Evolutionary conservation across 495 filamentous ascomycete genomes (phyloP).

Genomic region (Lophium mytilinum): DNA sequence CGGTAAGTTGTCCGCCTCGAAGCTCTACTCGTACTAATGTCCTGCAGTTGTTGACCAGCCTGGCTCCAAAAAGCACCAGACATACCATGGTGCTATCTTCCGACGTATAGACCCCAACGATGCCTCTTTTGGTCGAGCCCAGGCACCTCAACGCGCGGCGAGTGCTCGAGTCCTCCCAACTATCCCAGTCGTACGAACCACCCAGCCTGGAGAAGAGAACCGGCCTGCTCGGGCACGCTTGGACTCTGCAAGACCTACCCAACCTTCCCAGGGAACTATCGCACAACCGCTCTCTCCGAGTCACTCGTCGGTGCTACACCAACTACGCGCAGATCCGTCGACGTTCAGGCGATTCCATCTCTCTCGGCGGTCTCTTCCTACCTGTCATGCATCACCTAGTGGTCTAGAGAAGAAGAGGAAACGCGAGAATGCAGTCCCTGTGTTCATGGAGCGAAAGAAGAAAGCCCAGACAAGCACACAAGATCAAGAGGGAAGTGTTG

Average conservation of each 20-base stretch:
- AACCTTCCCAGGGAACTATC: neutral
- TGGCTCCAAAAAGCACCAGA: neutral
- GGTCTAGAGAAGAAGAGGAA: neutral
- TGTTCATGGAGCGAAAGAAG: neutral
- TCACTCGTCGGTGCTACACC: neutral
- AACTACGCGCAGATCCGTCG: neutral
- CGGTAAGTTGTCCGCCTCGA: neutral
- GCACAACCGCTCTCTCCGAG: neutral
- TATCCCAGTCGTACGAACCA: neutral
- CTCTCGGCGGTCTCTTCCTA: neutral
- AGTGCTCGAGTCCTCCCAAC: neutral
- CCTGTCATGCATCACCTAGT: neutral
- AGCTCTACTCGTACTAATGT: neutral
- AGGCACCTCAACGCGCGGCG: neutral
- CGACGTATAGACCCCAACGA: neutral
- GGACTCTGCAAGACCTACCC: neutral
- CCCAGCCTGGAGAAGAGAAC: slow-evolving; percentile 1
- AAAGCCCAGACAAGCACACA: too few relatives aligned
- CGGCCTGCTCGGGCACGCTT: neutral
- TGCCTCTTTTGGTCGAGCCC: neutral
- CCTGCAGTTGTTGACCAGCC: neutral
- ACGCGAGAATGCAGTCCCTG: neutral
- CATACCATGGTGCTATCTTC: neutral
- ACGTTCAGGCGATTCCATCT: neutral
- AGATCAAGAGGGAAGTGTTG: too few relatives aligned